These are phyloP conservation scores for Cyclotella sp. DNA, from an alignment of 108 stramenopile genomes.

Conservation along the genomic window DNA sequence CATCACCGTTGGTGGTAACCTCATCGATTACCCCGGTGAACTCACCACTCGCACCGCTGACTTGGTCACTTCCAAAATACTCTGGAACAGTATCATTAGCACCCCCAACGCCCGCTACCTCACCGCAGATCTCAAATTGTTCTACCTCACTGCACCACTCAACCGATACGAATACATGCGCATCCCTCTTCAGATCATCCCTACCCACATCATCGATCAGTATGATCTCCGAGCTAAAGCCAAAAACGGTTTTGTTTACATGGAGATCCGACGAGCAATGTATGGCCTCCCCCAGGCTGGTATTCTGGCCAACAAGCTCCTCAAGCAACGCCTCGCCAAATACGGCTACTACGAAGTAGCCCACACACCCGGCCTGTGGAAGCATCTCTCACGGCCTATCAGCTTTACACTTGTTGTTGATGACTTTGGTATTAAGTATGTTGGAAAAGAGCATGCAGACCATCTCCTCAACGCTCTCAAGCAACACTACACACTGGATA, in stretches of 20 bases:
- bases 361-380: slow-evolving; percentile 26
- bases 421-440: slow-evolving; percentile 38
- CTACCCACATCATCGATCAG: slow-evolving; percentile 38
- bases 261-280: slow-evolving; percentile 43
- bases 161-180: slow-evolving; percentile 53
- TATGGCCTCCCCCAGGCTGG: slow-evolving; percentile 62
- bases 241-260: slow-evolving; percentile 34
- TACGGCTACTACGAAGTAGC: slow-evolving; percentile 21
- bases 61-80: slow-evolving; percentile 23
- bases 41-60: slow-evolving; percentile 27
- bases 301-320: slow-evolving; percentile 51
- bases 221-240: slow-evolving; percentile 25
- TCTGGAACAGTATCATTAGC: slow-evolving; percentile 57
- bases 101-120: slow-evolving; percentile 33
- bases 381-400: slow-evolving; percentile 14
- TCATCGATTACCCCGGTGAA: slow-evolving; percentile 24
- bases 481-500: slow-evolving; percentile 25
- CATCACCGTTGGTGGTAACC: slow-evolving; percentile 33
- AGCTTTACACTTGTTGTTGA: slow-evolving; percentile 25
- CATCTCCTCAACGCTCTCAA: slow-evolving; percentile 45
- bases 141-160: slow-evolving; percentile 52
- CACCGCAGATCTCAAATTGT: slow-evolving; percentile 53
- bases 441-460: slow-evolving; percentile 33
- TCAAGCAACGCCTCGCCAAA: slow-evolving; percentile 22
- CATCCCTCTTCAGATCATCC: slow-evolving; percentile 39